Evolutionary conservation across 1,139 yeast genomes (phyloP).

Genomic region (Meyerozyma athensensis): DNA sequence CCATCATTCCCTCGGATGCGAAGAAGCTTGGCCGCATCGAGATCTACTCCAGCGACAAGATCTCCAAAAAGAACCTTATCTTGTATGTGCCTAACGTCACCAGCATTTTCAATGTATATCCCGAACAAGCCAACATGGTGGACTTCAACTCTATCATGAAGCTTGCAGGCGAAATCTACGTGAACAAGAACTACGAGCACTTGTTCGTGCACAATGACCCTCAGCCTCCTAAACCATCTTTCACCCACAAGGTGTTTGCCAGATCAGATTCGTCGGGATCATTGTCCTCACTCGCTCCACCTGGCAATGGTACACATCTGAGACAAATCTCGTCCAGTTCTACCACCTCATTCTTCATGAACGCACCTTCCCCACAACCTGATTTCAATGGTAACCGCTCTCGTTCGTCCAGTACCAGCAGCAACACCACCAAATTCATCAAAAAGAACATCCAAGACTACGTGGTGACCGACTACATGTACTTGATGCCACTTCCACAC

Average conservation of each 20-base stretch:
- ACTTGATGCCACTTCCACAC: slow-evolving; percentile 50
- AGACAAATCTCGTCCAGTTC: slow-evolving; percentile 10
- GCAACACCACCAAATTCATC: slow-evolving; percentile 8
- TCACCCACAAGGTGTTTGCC: slow-evolving; percentile 7
- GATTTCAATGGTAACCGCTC: slow-evolving; percentile 4
- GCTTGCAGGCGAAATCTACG: slow-evolving; percentile 44
- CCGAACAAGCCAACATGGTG: slow-evolving; percentile 49
- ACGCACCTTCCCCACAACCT: slow-evolving; percentile 10
- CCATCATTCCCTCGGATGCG: slow-evolving; percentile 36
- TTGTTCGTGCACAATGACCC: slow-evolving; percentile 13
- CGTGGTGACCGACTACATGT: slow-evolving; percentile 35
- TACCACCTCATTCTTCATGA: slow-evolving; percentile 15
- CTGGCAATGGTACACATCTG: slow-evolving; percentile 6
- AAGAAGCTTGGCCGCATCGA: slow-evolving; percentile 46
- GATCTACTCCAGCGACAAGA: slow-evolving; percentile 39
- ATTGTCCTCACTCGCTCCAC: slow-evolving; percentile 8
- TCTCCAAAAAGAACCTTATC: slow-evolving; percentile 42
- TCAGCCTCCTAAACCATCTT: slow-evolving; percentile 4
- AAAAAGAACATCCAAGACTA: slow-evolving; percentile 23
- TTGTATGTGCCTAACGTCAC: slow-evolving; percentile 40
- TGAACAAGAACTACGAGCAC: slow-evolving; percentile 38
- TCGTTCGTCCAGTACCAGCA: slow-evolving; percentile 6
- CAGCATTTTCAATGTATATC: slow-evolving; percentile 47
- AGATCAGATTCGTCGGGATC: slow-evolving; percentile 10
- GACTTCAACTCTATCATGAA: slow-evolving; percentile 51